Percentiles rank a stretch among this genome's conserved stretches.
phyloP scores from a whole-genome alignment of 495 filamentous ascomycete species.

The Articulospora tetracladia region DNA sequence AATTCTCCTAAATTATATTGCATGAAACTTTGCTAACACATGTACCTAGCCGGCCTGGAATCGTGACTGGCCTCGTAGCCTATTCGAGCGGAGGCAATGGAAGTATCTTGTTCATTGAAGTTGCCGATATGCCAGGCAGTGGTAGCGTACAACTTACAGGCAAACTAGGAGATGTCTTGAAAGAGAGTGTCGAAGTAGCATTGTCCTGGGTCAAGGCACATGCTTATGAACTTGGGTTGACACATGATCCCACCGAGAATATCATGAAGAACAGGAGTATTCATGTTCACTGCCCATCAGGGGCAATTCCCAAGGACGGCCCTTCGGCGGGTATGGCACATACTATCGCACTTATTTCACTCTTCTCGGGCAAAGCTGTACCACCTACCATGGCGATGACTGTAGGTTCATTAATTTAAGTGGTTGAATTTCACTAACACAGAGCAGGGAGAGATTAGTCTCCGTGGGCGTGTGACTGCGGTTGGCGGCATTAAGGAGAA shows the following conservation, averaged over 20 bases:
- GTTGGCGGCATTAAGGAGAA: constrained; percentile 99
- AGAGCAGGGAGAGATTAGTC: constrained; percentile 72
- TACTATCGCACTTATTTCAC: constrained; percentile 85
- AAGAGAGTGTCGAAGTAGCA: constrained; percentile 95
- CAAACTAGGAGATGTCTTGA: constrained; percentile 96
- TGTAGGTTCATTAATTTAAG: constrained; percentile 7
- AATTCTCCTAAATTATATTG: constrained; percentile 4
- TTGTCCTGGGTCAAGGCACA: constrained; percentile 93
- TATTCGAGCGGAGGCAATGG: constrained; percentile 91
- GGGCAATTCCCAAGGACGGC: constrained; percentile 80
- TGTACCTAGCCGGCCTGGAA: constrained; percentile 66
- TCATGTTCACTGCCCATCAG: constrained; percentile 94
- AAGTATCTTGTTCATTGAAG: constrained; percentile 97
- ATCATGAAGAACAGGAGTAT: constrained; percentile 95
- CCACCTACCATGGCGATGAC: constrained; percentile 97
- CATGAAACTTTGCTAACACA: constrained; percentile 5
- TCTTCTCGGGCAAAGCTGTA: constrained; percentile 86
- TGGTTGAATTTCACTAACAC: neutral
- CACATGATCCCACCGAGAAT: constrained; percentile 75
- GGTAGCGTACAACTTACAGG: constrained; percentile 95
- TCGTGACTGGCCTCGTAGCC: constrained; percentile 97
- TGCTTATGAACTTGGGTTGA: constrained; percentile 85
- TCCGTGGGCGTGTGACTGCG: constrained; percentile 80
- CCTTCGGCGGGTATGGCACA: constrained; percentile 88
- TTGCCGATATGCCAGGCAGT: constrained; percentile 92